A percentile compares a stretch with the other conserved stretches of the same genome.
Conservation (phyloP, 495 filamentous ascomycete species). For the Chaetomium cochliodes region DNA sequence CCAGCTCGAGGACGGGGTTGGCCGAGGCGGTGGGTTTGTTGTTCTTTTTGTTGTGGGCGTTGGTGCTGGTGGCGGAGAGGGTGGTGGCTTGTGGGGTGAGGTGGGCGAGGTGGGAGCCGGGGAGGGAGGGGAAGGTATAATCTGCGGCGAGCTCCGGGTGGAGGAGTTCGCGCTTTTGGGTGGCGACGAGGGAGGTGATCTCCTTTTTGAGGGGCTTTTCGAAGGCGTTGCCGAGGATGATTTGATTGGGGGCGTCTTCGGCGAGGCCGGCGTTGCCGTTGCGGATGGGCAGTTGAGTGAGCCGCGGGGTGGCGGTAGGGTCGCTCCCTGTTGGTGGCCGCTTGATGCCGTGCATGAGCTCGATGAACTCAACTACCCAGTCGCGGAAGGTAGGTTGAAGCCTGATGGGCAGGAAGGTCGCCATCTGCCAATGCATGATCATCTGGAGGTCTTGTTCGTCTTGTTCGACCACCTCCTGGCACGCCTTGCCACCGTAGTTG, state of each 20-base stretch:
- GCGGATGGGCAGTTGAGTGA: conserved; percentile 70
- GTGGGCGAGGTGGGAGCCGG: conserved; percentile 62
- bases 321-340: conserved; percentile 53
- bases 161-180: conserved; percentile 84
- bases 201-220: conserved; percentile 89
- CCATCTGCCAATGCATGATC: conserved; percentile 98
- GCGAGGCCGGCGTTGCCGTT: conserved; percentile 55
- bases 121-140: conserved; percentile 80
- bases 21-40: conserved; percentile 31
- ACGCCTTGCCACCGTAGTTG: conserved; percentile 96
- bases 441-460: conserved; percentile 87
- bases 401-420: conserved; percentile 75
- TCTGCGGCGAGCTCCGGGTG: conserved; percentile 85
- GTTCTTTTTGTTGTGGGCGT: conserved; percentile 10
- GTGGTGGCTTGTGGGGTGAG: conserved; percentile 10
- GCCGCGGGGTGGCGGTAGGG: conserved; percentile 60
- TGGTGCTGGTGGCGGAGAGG: conserved; percentile 6
- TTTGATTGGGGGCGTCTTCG: conserved; percentile 56
- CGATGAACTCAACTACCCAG: conserved; percentile 91
- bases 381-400: conserved; percentile 86
- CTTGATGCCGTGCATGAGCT: conserved; percentile 87
- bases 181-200: conserved; percentile 70
- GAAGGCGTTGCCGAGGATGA: conserved; percentile 71
- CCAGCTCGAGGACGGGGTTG: conserved; percentile 84
- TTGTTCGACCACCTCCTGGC: conserved; percentile 72